Evolutionary conservation across 495 filamentous ascomycete species (phyloP).

Genomic region (Darksidea phi): DNA sequence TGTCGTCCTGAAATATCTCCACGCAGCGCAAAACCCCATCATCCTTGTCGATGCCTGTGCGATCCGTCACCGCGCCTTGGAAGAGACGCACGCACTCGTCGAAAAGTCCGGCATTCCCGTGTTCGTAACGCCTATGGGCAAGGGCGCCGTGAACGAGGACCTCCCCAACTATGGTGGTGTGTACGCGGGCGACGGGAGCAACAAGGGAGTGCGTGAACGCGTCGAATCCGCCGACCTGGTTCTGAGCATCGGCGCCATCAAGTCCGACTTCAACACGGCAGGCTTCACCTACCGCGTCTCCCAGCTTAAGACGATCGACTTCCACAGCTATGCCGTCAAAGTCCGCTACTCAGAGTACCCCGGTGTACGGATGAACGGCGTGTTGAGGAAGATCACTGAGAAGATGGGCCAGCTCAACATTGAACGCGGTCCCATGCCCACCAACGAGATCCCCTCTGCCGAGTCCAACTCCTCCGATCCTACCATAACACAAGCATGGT

Average conservation of each 20-base stretch:
- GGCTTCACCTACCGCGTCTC: conserved; percentile 85
- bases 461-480: conserved; percentile 50
- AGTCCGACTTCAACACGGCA: conserved; percentile 87
- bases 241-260: conserved; percentile 76
- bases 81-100: conserved; percentile 76
- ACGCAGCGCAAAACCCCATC: conserved; percentile 71
- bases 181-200: conserved; percentile 79
- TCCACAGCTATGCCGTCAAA: conserved; percentile 73
- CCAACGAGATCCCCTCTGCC: conserved; percentile 58
- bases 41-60: conserved; percentile 92
- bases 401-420: conserved; percentile 55
- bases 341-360: conserved; percentile 67
- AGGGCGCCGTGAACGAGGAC: conserved; percentile 79
- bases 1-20: conserved; percentile 72
- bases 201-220: conserved; percentile 64
- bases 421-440: conserved; percentile 43
- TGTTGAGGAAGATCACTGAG: conserved; percentile 71
- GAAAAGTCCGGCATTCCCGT: conserved; percentile 73
- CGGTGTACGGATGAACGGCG: conserved; percentile 78
- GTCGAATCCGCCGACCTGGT: conserved; percentile 83
- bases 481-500: conserved; percentile 76
- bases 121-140: conserved; percentile 91
- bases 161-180: conserved; percentile 77
- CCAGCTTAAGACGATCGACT: conserved; percentile 81
- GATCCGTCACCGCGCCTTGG: conserved; percentile 68